Base-by-base conservation (phyloP, 148 eudicot species). In the Chenopodium formosanum region DNA sequence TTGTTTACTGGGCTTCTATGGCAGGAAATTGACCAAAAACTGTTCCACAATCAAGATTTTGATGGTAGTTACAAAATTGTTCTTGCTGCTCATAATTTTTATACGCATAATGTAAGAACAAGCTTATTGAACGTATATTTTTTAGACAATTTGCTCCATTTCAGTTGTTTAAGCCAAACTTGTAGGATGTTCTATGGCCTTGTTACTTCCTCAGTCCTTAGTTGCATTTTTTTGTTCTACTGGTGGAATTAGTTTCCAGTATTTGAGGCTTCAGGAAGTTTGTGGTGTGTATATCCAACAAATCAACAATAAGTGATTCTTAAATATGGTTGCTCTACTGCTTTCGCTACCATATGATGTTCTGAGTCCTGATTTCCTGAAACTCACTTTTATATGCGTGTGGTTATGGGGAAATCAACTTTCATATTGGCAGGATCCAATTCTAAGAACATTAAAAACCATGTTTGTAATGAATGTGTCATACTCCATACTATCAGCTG, bases 31-130 rank as follows among this genome's bases (percentile, higher is more conserved):
- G 74, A 65, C 64, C 64, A 4, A 16, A 34, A 66, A 12, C 34
- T 47, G 77, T 20, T 20, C 16, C 60, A 11, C 58, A 1, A 12
- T 2, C 32, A 29, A 27, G 52, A 9, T 53, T 27, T 47, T 65
- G 31, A 32, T 2, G 72, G 3, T 20, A 31, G 32, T 70, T 70
- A 56, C 46, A n/a, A 4, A 9, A 14, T 1, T 8, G n/a, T 67
- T 40, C 16, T 81, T 66, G 78, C 23, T 78, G 40, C 60, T 63
- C 19, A 22, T 44, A 50, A 68, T 69, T 72, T 40, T 44, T 12
- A 31, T 9, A 14, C 64, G 46, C 70, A 68, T 40, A n/a, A 75
- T 82, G 75, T 82, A 48, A 16, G 79, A 64, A 69, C 47, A 62
- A 76, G 76, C 53, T 25, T 67, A 20, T 17, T 68, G 75, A 82